Percentiles rank a stretch among this genome's conserved stretches.
These are phyloP conservation scores for Globisporangium yorkense DNA, from an alignment of 352 stramenopile species.

Conservation along the genomic window DNA sequence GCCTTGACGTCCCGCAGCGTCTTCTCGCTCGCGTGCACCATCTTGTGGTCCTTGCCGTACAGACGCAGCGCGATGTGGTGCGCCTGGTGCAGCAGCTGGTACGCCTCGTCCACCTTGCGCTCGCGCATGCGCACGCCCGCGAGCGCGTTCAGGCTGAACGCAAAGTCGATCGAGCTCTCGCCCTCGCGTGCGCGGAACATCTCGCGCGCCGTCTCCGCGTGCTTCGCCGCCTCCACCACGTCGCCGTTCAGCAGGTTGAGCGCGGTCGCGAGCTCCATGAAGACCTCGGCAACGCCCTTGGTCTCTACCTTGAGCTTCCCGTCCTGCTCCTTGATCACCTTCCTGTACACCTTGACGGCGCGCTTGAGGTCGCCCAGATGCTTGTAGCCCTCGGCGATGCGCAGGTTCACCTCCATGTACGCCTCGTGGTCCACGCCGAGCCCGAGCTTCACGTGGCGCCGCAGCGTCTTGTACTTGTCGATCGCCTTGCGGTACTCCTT, in stretches of 20 bases:
- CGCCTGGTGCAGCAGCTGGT: slow-evolving; percentile 56
- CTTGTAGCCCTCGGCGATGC: slow-evolving; percentile 68
- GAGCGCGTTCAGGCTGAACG: slow-evolving; percentile 79
- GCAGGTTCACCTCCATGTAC: slow-evolving; percentile 64
- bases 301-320: slow-evolving; percentile 56
- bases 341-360: slow-evolving; percentile 44
- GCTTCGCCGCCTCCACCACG: slow-evolving; percentile 28
- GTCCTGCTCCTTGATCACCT: slow-evolving; percentile 49
- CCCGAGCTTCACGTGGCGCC: slow-evolving; percentile 59
- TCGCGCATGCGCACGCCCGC: slow-evolving; percentile 71
- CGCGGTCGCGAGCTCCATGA: slow-evolving; percentile 65
- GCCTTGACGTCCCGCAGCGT: slow-evolving; percentile 60
- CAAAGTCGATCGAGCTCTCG: slow-evolving; percentile 54
- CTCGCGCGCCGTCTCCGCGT: slow-evolving; percentile 33
- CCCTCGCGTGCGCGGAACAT: slow-evolving; percentile 68
- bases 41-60: slow-evolving; percentile 53
- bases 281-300: slow-evolving; percentile 65
- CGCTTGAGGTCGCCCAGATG: slow-evolving; percentile 52
- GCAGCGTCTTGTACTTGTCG: slow-evolving; percentile 61
- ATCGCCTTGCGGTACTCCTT: slow-evolving; percentile 68
- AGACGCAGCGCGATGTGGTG: slow-evolving; percentile 63
- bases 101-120: slow-evolving; percentile 44
- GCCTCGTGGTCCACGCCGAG: slow-evolving; percentile 65
- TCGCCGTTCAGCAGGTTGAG: slow-evolving; percentile 34
- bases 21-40: slow-evolving; percentile 54